Evolutionary conservation across 2,329 filamentous ascomycete species (phyloP).

Genomic region (Colletotrichum sp.): DNA sequence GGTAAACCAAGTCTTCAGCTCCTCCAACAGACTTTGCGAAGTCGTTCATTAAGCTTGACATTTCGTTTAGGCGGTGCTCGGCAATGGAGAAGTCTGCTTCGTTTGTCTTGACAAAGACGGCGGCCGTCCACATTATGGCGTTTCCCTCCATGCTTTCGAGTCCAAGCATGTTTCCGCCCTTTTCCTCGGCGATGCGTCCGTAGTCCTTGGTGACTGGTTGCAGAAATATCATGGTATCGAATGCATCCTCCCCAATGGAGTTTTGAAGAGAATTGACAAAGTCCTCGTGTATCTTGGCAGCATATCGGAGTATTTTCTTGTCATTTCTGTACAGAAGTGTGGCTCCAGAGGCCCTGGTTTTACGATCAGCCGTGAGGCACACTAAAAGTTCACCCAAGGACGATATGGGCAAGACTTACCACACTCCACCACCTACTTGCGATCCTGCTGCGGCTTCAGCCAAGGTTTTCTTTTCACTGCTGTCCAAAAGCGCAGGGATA

Average conservation of each 20-base stretch:
- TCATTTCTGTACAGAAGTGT: slow-evolving; percentile 8
- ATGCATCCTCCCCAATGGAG: neutral
- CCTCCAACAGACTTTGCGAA: slow-evolving; percentile 24
- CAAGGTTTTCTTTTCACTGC: neutral
- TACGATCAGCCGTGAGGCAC: neutral
- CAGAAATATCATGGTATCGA: slow-evolving; percentile 31
- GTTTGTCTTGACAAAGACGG: neutral
- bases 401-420: neutral
- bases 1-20: slow-evolving; percentile 32
- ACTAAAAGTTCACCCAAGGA: neutral
- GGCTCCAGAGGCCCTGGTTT: slow-evolving; percentile 27
- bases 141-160: slow-evolving; percentile 25
- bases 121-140: neutral
- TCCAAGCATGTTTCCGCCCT: slow-evolving; percentile 46
- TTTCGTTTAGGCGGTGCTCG: slow-evolving; percentile 12
- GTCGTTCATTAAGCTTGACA: slow-evolving; percentile 24
- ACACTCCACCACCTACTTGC: neutral
- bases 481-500: neutral
- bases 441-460: neutral
- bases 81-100: slow-evolving; percentile 12
- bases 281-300: slow-evolving; percentile 27
- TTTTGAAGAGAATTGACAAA: slow-evolving; percentile 18
- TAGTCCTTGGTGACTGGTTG: slow-evolving; percentile 42
- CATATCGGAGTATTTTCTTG: slow-evolving; percentile 27
- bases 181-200: slow-evolving; percentile 30